A percentile compares a stretch with the other conserved stretches of the same genome.
Conservation (phyloP, 495 filamentous ascomycete species). For the Penicillium manginii region DNA sequence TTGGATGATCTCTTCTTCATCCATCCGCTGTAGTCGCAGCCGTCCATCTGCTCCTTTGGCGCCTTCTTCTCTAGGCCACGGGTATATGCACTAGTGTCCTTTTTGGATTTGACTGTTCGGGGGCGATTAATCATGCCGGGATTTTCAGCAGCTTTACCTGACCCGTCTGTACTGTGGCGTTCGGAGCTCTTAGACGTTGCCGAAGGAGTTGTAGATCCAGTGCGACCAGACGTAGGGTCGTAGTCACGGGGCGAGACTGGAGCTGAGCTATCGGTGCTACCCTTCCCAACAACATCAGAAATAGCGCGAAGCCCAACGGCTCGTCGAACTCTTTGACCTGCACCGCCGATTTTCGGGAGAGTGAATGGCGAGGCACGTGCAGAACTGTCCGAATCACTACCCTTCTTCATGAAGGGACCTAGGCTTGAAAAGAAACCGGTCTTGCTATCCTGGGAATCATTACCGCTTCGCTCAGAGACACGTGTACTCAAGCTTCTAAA, state of each 20-base stretch:
- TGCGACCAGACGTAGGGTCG: constrained; percentile 70
- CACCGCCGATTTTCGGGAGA: constrained; percentile 35
- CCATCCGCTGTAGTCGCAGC: constrained; percentile 95
- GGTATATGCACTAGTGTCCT: constrained; percentile 91
- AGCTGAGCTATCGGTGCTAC: constrained; percentile 34
- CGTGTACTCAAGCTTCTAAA: constrained; percentile 52
- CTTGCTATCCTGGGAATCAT: constrained; percentile 47
- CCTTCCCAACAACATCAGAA: constrained; percentile 65
- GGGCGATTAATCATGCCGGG: constrained; percentile 49
- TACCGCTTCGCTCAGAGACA: constrained; percentile 37
- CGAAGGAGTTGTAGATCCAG: constrained; percentile 86
- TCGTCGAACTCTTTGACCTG: constrained; percentile 52
- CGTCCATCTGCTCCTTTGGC: constrained; percentile 81
- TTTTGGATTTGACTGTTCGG: constrained; percentile 72
- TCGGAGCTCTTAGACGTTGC: constrained; percentile 78
- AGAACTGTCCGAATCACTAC: constrained; percentile 53
- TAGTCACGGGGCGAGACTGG: constrained; percentile 68
- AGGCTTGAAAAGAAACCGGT: constrained; percentile 55
- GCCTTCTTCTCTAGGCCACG: constrained; percentile 82
- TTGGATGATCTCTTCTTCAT: constrained; percentile 99
- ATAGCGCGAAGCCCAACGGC: constrained; percentile 73
- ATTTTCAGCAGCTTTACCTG: constrained; percentile 65
- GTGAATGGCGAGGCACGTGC: constrained; percentile 32
- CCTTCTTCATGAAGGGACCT: constrained; percentile 45
- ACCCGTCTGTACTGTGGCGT: constrained; percentile 65